Conservation (phyloP, 768 basidiomycete genomes). For the Tricholoma flavovirens region DNA sequence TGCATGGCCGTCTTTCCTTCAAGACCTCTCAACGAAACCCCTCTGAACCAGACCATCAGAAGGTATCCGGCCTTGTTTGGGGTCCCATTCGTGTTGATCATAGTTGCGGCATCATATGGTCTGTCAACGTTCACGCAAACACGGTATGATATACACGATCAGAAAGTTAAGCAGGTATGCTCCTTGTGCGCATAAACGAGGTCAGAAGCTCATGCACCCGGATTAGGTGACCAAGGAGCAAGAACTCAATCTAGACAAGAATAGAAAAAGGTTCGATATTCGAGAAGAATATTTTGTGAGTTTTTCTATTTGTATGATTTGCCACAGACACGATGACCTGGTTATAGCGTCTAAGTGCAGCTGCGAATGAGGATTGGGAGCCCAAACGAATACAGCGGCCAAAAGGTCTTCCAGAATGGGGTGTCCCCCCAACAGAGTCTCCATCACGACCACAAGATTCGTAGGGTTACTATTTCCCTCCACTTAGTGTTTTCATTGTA, state of each 20-base stretch:
- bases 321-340: background rate
- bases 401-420: constrained; percentile 91
- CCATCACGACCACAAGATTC: constrained; percentile 15
- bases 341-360: constrained; percentile 57
- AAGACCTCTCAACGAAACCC: constrained; percentile 37
- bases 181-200: background rate
- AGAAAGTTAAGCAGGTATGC: constrained; percentile 65
- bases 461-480: too few species aligned
- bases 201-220: background rate
- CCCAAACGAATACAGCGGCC: constrained; percentile 79
- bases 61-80: constrained; percentile 76
- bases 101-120: constrained; percentile 84
- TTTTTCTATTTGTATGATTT: constrained; percentile 14
- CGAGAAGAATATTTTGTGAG: constrained; percentile 95
- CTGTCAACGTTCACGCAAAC: constrained; percentile 83
- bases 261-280: constrained; percentile 82
- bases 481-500: too few species aligned
- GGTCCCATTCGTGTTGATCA: constrained; percentile 76
- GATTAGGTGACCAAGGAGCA: constrained; percentile 67
- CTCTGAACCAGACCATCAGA: constrained; percentile 39
- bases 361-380: constrained; percentile 74
- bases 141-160: constrained; percentile 82
- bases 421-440: constrained; percentile 66
- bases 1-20: constrained; percentile 48
- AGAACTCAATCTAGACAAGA: constrained; percentile 63